A percentile compares a stretch with the other conserved stretches of the same genome.
Evolutionary conservation across 305 asterid species (phyloP).

Genomic region (Salvia sclarea): DNA sequence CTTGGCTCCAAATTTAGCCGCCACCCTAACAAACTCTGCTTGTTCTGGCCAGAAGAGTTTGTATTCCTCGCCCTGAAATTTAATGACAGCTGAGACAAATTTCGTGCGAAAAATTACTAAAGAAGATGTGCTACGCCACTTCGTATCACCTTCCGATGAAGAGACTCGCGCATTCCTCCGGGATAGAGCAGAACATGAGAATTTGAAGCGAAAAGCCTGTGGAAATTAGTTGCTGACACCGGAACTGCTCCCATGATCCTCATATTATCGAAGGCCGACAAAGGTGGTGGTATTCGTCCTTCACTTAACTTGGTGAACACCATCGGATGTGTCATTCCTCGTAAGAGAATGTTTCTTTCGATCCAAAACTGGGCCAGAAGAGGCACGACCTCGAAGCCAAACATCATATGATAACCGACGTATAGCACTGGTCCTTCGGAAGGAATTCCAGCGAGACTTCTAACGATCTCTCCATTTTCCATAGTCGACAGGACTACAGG

Average conservation of each 20-base stretch:
- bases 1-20: conserved; percentile 85
- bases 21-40: conserved; percentile 86
- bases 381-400: conserved; percentile 71
- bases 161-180: conserved; percentile 92
- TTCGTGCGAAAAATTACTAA: too few species aligned
- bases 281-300: conserved; percentile 55
- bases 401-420: conserved; percentile 91
- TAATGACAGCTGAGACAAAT: not conserved
- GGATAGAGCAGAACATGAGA: conserved; percentile 80
- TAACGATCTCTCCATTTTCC: conserved; percentile 60
- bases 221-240: conserved; percentile 73
- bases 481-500: conserved; percentile 82
- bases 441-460: conserved; percentile 77
- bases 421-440: conserved; percentile 75
- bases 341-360: conserved; percentile 59
- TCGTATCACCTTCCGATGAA: conserved; percentile 68
- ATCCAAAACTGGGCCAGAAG: conserved; percentile 59
- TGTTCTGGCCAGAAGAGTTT: conserved; percentile 88
- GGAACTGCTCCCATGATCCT: conserved; percentile 86
- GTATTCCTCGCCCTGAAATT: conserved; percentile 80
- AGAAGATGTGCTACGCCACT: too few species aligned
- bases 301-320: conserved; percentile 47
- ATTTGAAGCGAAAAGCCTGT: conserved; percentile 59
- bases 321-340: conserved; percentile 82
- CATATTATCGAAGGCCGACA: conserved; percentile 49